phyloP scores from a whole-genome alignment of 2,329 filamentous ascomycete species.

The Aspergillus persii region DNA sequence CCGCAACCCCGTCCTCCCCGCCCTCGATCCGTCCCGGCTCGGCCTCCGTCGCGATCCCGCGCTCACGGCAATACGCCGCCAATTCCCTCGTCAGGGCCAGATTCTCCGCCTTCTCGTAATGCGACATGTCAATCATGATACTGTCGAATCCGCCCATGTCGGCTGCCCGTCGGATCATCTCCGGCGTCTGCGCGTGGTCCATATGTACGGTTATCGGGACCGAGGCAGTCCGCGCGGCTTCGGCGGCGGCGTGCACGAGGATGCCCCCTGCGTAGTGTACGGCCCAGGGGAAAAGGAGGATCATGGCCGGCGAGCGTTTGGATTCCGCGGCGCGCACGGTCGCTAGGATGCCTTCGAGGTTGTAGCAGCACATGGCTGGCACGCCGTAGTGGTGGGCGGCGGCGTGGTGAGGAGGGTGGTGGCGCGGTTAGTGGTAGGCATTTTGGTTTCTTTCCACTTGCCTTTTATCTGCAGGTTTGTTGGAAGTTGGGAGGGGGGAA shows the following conservation, averaged over 20 bases:
- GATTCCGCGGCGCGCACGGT: slow-evolving; percentile 67
- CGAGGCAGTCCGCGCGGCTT: slow-evolving; percentile 54
- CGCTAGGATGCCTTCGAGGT: slow-evolving; percentile 68
- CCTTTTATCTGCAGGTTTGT: no score
- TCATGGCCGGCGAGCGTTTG: slow-evolving; percentile 65
- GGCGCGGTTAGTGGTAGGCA: slow-evolving; percentile 48
- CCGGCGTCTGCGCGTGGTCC: slow-evolving; percentile 64
- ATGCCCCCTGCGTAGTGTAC: slow-evolving; percentile 61
- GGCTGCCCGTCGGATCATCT: slow-evolving; percentile 60
- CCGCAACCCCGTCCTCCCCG: slow-evolving; percentile 71
- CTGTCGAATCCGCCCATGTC: slow-evolving; percentile 64
- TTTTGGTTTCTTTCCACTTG: slow-evolving; percentile 22
- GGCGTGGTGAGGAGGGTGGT: slow-evolving; percentile 57
- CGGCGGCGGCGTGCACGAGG: slow-evolving; percentile 56
- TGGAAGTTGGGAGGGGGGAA: no score
- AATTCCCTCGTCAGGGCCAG: slow-evolving; percentile 62
- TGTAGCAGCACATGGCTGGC: slow-evolving; percentile 64
- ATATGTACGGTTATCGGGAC: slow-evolving; percentile 65
- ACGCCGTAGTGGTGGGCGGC: slow-evolving; percentile 57
- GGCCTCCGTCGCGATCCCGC: slow-evolving; percentile 67
- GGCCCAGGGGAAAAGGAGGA: slow-evolving; percentile 73
- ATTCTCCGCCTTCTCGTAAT: slow-evolving; percentile 70
- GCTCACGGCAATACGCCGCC: slow-evolving; percentile 61
- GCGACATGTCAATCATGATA: slow-evolving; percentile 77
- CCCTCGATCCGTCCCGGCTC: slow-evolving; percentile 71